Evolutionary conservation across 306 rosid genomes (phyloP).

Genomic region (Castanea sativa): DNA sequence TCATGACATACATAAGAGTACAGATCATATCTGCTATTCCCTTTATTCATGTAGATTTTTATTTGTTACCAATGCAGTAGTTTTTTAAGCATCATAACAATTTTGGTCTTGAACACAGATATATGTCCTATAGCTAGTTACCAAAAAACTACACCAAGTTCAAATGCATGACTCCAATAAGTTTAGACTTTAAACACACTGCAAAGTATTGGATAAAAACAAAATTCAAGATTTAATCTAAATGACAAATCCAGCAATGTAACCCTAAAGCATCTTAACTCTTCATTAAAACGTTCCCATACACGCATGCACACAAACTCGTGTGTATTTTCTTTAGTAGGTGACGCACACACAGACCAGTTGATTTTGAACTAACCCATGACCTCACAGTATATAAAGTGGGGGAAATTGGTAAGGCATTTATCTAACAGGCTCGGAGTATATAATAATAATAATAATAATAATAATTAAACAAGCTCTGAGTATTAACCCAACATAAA

Average conservation of each 20-base stretch:
- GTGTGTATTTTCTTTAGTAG: background rate
- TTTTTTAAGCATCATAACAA: background rate
- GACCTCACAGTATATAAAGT: background rate
- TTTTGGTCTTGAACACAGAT: background rate
- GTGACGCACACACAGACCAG: background rate
- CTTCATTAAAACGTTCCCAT: background rate
- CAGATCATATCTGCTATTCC: background rate
- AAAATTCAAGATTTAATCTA: background rate
- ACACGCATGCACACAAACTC: background rate
- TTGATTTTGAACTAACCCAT: background rate
- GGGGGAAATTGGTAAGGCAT: background rate
- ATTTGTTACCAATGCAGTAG: background rate
- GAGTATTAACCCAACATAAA: background rate
- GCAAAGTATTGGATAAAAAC: background rate
- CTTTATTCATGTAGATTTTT: background rate
- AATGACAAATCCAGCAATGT: background rate
- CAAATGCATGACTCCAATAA: background rate
- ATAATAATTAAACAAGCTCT: background rate
- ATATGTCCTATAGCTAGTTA: background rate
- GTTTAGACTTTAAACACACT: background rate
- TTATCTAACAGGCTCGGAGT: background rate
- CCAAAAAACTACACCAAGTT: background rate
- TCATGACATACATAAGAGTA: background rate
- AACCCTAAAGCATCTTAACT: background rate
- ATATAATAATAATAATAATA: too few relatives aligned